Percentiles rank a stretch among this genome's conserved stretches.
Conservation (phyloP, 192 early-diverging fungal species). For the Coemansia sp. region DNA sequence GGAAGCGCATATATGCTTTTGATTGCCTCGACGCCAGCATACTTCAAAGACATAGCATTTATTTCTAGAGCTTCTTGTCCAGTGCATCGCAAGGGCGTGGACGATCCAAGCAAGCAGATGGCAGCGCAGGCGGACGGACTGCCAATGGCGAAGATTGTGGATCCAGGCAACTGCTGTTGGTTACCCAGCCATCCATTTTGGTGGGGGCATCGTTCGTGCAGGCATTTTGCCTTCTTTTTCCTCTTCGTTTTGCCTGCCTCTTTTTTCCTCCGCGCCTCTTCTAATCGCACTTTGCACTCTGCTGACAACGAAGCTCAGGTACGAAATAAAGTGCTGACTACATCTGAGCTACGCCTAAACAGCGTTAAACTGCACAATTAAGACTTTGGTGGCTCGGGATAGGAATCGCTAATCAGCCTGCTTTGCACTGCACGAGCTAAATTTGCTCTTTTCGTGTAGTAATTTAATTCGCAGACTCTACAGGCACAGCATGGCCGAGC, state of each 20-base stretch:
- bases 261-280: background rate
- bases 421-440: background rate
- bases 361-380: background rate
- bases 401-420: background rate
- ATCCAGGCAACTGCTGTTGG: background rate
- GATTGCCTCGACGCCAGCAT: too few relatives aligned
- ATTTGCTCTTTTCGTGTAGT: conserved; percentile 15
- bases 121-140: background rate
- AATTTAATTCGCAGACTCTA: conserved; percentile 33
- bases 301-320: conserved; percentile 5
- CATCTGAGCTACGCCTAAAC: background rate
- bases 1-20: too few relatives aligned
- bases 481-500: conserved; percentile 46
- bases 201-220: background rate
- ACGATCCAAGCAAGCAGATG: background rate
- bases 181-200: background rate
- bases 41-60: too few relatives aligned
- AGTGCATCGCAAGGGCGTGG: too few relatives aligned
- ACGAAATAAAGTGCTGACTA: background rate
- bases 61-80: too few relatives aligned
- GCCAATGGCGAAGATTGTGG: background rate
- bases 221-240: background rate
- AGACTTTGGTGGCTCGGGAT: background rate
- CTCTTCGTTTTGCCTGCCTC: background rate
- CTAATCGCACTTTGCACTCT: background rate